These are phyloP conservation scores for Hemisphaericaspora subhashii DNA, from an alignment of 1,139 yeast genomes.

Conservation along the genomic window DNA sequence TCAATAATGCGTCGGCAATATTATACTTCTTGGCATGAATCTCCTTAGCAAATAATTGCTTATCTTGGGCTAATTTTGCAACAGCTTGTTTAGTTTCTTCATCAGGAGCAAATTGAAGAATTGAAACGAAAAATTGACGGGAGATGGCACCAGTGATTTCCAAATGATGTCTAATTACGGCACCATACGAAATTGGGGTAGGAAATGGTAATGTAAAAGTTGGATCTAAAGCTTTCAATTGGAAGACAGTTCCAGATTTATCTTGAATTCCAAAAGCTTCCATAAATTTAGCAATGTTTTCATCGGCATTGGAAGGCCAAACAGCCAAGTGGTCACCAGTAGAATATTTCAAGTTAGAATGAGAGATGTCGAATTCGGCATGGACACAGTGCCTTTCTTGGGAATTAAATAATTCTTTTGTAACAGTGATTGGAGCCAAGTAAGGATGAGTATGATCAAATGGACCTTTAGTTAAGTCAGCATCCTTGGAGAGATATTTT, in stretches of 20 bases:
- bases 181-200: slow-evolving; percentile 85
- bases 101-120: slow-evolving; percentile 81
- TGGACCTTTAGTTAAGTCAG: slow-evolving; percentile 65
- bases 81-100: slow-evolving; percentile 55
- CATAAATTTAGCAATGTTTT: slow-evolving; percentile 65
- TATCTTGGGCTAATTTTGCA: slow-evolving; percentile 62
- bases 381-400: slow-evolving; percentile 81
- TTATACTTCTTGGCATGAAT: slow-evolving; percentile 64
- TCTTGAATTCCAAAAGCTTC: slow-evolving; percentile 59
- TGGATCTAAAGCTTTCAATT: slow-evolving; percentile 70
- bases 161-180: slow-evolving; percentile 81
- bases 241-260: slow-evolving; percentile 57
- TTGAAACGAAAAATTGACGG: slow-evolving; percentile 77
- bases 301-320: slow-evolving; percentile 89
- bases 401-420: slow-evolving; percentile 72
- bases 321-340: slow-evolving; percentile 97
- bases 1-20: slow-evolving; percentile 71
- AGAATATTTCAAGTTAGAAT: slow-evolving; percentile 74
- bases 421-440: slow-evolving; percentile 61
- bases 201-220: slow-evolving; percentile 79
- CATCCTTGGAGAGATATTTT: slow-evolving; percentile 51
- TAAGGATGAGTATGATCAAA: slow-evolving; percentile 83
- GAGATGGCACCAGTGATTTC: slow-evolving; percentile 94
- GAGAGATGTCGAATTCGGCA: slow-evolving; percentile 80
- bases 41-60: slow-evolving; percentile 62